Base-by-base conservation (phyloP, 2,329 filamentous ascomycete species). In the Neonectria neomacrospora region DNA sequence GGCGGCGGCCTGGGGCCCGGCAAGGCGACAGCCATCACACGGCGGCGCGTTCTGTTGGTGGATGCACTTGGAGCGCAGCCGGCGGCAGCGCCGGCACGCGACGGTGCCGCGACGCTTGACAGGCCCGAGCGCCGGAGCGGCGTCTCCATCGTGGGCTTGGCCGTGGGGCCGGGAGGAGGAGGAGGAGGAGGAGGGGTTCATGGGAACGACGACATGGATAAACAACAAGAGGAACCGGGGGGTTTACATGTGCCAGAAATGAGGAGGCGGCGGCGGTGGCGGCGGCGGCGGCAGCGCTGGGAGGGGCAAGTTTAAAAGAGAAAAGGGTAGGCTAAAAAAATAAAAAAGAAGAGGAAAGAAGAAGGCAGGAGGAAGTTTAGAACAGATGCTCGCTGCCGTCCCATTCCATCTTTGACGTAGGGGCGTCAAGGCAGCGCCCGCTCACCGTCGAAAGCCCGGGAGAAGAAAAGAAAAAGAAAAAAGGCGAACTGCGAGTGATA, bases 41-140 rank as follows among this genome's bases (percentile, higher is more conserved):
- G 70, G 70, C 39, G 68, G 67, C 16, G 10, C 10, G 10, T 41
- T 32, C 12, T 55, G 37, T 10, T 62, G 41, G 60, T 72, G 70
- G 22, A 69, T 50, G 54, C 71, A 73, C 59, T 69, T 73, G 8
- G 68, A 66, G 7, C 71, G 64, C 2, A 69, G 57, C 16, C 71
- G 65, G n/a, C 71, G 68, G 58, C 70, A 73, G 34, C 70, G 70
- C n/a, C 69, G 62, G 58, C 69, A 73, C 30, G 70, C 70, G 12
- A 68, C 63, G 6, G 66, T 63, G 30, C 69, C 66, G 23, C 70
- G 66, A 20, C 66, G 67, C 45, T 61, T 65, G 30, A 57, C 42
- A 18, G 28, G 30, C 5, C 18, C 39, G 53, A 41, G 10, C 32
- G 12, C 11, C 58, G 56, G n/a, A 44, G 20, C 23, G n/a, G 47